phyloP scores from a whole-genome alignment of 208 protist species.

The Phytomonas sp. region DNA sequence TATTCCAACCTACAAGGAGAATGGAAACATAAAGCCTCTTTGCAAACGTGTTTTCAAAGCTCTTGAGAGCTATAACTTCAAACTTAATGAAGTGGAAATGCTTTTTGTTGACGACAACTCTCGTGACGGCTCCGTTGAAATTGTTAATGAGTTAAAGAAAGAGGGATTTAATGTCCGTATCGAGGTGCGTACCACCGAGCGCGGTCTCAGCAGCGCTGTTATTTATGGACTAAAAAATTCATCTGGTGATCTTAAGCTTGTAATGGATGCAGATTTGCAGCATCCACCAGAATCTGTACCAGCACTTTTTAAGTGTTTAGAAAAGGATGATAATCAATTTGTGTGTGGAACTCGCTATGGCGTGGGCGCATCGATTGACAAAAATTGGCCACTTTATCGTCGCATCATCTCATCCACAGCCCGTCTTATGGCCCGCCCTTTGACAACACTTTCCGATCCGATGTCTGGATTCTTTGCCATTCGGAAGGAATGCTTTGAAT shows the following conservation, averaged over 20 bases:
- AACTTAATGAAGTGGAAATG: slow-evolving; percentile 45
- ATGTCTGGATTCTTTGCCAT: slow-evolving; percentile 92
- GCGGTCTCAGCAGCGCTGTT: slow-evolving; percentile 85
- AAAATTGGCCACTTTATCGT: slow-evolving; percentile 84
- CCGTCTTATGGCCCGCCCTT: slow-evolving; percentile 69
- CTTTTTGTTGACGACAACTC: slow-evolving; percentile 89
- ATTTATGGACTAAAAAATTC: slow-evolving; percentile 65
- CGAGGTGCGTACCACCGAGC: slow-evolving; percentile 67
- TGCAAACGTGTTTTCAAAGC: slow-evolving; percentile 67
- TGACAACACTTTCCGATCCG: slow-evolving; percentile 84
- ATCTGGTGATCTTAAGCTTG: slow-evolving; percentile 51
- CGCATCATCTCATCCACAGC: slow-evolving; percentile 83
- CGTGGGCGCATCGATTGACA: slow-evolving; percentile 58
- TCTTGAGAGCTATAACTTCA: slow-evolving; percentile 28
- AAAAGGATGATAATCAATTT: slow-evolving; percentile 57
- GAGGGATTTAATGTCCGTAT: slow-evolving; percentile 72
- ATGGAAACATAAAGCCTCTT: slow-evolving; percentile 72
- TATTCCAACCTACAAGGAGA: slow-evolving; percentile 83
- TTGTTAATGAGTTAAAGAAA: slow-evolving; percentile 38
- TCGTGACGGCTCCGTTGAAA: slow-evolving; percentile 76
- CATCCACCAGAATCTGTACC: slow-evolving; percentile 87
- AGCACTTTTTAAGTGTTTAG: slow-evolving; percentile 48
- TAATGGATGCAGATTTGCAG: slow-evolving; percentile 91
- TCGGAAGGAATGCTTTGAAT: slow-evolving; percentile 45
- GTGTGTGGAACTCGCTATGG: slow-evolving; percentile 87